These are phyloP conservation scores for Candida bentonensis DNA, from an alignment of 805 yeast genomes.

Conservation along the genomic window DNA sequence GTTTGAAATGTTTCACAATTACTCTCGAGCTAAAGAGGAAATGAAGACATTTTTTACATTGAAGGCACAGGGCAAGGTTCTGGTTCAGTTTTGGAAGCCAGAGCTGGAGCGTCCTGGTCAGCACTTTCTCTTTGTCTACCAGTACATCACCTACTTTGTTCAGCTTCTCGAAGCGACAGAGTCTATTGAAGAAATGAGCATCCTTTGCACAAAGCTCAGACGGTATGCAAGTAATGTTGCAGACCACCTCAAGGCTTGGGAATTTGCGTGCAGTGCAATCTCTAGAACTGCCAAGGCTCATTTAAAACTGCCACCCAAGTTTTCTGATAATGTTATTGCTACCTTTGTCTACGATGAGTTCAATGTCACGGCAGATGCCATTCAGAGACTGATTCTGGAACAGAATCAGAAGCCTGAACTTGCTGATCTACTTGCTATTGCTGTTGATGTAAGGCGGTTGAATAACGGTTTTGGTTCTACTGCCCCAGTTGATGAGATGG, in stretches of 20 bases:
- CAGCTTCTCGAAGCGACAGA: conserved; percentile 36
- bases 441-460: conserved; percentile 46
- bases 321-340: conserved; percentile 38
- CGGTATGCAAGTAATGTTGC: conserved; percentile 68
- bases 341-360: conserved; percentile 30
- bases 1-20: conserved; percentile 39
- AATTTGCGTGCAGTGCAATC: conserved; percentile 35
- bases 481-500: conserved; percentile 56
- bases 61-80: conserved; percentile 48
- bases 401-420: conserved; percentile 5
- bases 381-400: conserved; percentile 10
- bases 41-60: conserved; percentile 50
- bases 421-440: conserved; percentile 2
- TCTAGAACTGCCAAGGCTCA: conserved; percentile 38
- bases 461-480: conserved; percentile 78
- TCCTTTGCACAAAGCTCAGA: conserved; percentile 60
- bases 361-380: conserved; percentile 23
- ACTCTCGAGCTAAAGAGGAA: conserved; percentile 43
- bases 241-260: conserved; percentile 52
- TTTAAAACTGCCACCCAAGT: conserved; percentile 29
- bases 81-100: conserved; percentile 87
- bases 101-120: conserved; percentile 86
- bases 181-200: conserved; percentile 46
- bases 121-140: conserved; percentile 65
- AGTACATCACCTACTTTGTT: conserved; percentile 53